Percentiles rank a stretch among this genome's conserved stretches.
These are phyloP conservation scores for Calonectria pseudoreteaudii DNA, from an alignment of 2,329 filamentous ascomycete species.

Conservation along the genomic window DNA sequence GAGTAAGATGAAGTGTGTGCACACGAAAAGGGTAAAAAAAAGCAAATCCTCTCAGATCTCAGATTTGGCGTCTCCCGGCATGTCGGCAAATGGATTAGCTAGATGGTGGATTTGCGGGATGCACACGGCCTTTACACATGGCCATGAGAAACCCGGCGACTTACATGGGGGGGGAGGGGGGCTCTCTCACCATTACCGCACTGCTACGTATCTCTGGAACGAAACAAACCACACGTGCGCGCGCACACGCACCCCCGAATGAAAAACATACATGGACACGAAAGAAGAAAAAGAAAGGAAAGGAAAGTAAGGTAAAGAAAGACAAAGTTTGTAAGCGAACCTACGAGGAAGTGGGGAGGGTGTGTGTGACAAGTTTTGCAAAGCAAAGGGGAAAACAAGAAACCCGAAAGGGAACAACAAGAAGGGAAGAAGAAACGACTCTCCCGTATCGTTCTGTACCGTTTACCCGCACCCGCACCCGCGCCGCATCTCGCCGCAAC, in stretches of 20 bases:
- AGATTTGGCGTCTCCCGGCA: constrained; percentile 1
- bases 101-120: constrained; percentile 2
- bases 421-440: neutral
- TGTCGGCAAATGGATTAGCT: constrained; percentile 6
- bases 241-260: neutral
- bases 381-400: neutral
- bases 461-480: constrained; percentile 1
- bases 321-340: neutral
- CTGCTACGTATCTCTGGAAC: neutral
- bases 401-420: neutral
- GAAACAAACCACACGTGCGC: neutral
- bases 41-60: constrained; percentile 5
- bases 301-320: neutral
- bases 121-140: neutral
- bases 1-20: constrained; percentile 1
- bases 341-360: neutral
- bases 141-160: neutral
- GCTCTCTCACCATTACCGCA: neutral
- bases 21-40: neutral
- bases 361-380: neutral
- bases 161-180: neutral
- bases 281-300: neutral
- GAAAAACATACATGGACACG: neutral
- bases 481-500: constrained; percentile 5
- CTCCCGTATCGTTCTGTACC: constrained; percentile 10